Evolutionary conservation across 352 stramenopile species (phyloP).

Genomic region (Globisporangium heterothallicum): DNA sequence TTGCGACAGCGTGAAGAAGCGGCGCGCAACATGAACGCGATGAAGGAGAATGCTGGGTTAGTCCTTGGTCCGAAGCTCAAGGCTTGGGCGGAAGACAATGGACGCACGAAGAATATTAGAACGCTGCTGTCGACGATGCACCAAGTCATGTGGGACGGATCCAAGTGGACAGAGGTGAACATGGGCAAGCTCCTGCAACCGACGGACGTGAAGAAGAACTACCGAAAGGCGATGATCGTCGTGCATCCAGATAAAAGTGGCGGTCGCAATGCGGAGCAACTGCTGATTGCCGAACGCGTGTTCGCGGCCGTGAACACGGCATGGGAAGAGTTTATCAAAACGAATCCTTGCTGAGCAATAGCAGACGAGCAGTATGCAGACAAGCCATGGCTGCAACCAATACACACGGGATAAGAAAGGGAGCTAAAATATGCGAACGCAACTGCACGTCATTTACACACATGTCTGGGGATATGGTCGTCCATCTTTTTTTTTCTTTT

Average conservation of each 20-base stretch:
- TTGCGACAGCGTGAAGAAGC: constrained; percentile 66
- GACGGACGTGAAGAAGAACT: constrained; percentile 89
- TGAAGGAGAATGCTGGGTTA: constrained; percentile 59
- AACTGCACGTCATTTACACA: constrained; percentile 35
- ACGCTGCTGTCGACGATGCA: constrained; percentile 91
- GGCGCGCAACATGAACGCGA: constrained; percentile 38
- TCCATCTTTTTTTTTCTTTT: constrained; percentile 1
- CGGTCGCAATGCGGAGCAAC: constrained; percentile 78
- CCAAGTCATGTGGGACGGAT: constrained; percentile 87
- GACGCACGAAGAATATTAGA: constrained; percentile 88
- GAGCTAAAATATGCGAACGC: constrained; percentile 11
- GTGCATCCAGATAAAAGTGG: constrained; percentile 89
- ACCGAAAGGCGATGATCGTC: constrained; percentile 90
- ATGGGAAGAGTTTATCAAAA: constrained; percentile 83
- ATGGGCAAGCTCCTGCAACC: constrained; percentile 90
- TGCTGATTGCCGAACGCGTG: constrained; percentile 88
- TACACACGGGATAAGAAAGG: constrained; percentile 1
- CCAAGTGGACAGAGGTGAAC: constrained; percentile 84
- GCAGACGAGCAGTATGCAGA: not conserved
- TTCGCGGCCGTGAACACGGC: constrained; percentile 89
- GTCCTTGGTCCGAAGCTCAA: constrained; percentile 74
- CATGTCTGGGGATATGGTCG: not conserved
- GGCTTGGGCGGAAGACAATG: constrained; percentile 79
- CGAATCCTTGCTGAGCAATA: constrained; percentile 49
- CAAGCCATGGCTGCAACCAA: no score